A percentile compares a stretch with the other conserved stretches of the same genome.
Evolutionary conservation across 306 rosid species (phyloP).

Genomic region (Ammopiptanthus mongolicus): DNA sequence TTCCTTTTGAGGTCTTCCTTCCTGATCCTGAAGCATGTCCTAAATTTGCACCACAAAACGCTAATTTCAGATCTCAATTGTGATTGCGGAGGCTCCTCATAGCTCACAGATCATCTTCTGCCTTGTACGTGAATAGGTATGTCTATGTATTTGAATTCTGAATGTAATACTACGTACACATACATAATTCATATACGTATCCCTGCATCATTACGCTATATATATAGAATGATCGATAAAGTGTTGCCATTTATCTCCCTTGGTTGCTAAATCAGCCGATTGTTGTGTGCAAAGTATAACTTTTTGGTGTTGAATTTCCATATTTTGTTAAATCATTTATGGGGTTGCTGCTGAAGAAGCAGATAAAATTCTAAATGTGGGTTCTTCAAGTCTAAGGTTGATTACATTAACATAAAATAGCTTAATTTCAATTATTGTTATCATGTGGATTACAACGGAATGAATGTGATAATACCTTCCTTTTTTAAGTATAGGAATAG

Average conservation of each 20-base stretch:
- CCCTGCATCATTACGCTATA: not conserved
- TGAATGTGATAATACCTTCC: not conserved
- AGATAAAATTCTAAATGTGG: not conserved
- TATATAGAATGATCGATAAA: not conserved
- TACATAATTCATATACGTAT: not conserved
- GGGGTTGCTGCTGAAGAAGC: not conserved
- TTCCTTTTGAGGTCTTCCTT: not conserved
- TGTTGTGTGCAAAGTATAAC: not conserved
- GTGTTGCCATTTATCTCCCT: not conserved
- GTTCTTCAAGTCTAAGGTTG: not conserved
- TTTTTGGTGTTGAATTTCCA: not conserved
- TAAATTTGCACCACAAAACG: conserved; percentile 15
- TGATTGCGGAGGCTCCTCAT: not conserved
- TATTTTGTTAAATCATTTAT: not conserved
- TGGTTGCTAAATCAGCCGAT: not conserved
- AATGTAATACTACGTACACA: not conserved
- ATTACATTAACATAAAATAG: not conserved
- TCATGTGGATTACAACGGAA: not conserved
- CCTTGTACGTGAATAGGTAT: conserved; percentile 1
- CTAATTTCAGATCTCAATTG: conserved; percentile 9
- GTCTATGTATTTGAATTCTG: not conserved
- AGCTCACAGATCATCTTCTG: not conserved
- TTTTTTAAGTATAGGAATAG: not conserved
- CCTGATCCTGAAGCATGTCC: conserved; percentile 2
- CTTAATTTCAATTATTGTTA: not conserved